Evolutionary conservation across 805 yeast species (phyloP), one percentile per base, ranked within the genome.

Genomic region (Candida fluviatilis): DNA sequence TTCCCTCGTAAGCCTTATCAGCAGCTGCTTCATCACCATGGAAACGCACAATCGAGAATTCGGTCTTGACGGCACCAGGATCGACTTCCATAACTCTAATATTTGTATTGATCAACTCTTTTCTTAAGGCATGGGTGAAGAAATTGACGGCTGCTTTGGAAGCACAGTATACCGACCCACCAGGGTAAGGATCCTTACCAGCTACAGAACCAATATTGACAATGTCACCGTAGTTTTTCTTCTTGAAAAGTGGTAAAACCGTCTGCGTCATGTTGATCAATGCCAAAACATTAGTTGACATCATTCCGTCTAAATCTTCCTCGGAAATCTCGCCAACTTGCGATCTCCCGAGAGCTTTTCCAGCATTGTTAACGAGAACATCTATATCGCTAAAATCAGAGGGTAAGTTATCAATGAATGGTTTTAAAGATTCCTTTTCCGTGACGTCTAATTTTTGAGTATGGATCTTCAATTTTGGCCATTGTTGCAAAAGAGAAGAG

Each of bases 1-100:
- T 52, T 10, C 67, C 68, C 36, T 52, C 54, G 43, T 64, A 65
- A 13, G 62, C 66, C 19, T 51, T 52, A 24, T 59, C 55, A 17
- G 69, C 69, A 11, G 49, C 44, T 5, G 48, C 47, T 34, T 46
- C 34, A 40, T 64, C 68, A 24, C 70, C 69, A 19, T 55, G 42
- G 45, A 51, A 57, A 36, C 71, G 54, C 27, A 64, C 66, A 27
- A 57, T 39, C 14, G 64, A 57, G 38, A 65, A 65, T 47, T 65
- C 71, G 18, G 71, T 64, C 41, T 55, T 55, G 3, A 65, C 71
- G 10, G 66, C 66, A 40, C 71, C 71, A 2, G 70, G 69, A 41
- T 60, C 66, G 16, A 64, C 62, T 49, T 64, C 69, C 45, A 64
- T 40, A 12, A 65, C 66, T 39, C 71, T 52, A 35, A 65, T 60